phyloP scores from a whole-genome alignment of 441 rosid genomes.

The Adansonia gregorii region DNA sequence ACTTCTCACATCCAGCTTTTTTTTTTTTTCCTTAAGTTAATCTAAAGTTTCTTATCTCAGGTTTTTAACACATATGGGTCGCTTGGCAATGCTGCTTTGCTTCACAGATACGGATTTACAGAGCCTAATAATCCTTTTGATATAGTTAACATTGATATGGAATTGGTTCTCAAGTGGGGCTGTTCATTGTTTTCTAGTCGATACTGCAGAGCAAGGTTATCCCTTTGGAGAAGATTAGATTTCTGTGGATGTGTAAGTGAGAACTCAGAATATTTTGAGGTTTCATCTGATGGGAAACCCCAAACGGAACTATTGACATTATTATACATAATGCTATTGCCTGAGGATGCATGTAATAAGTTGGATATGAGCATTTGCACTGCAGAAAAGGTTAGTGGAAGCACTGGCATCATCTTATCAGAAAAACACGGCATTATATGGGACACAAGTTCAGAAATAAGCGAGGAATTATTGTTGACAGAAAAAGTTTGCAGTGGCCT shows the following conservation, averaged over 20 bases:
- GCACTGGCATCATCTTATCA: slow-evolving; percentile 36
- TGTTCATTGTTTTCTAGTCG: slow-evolving; percentile 61
- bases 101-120: slow-evolving; percentile 91
- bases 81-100: slow-evolving; percentile 89
- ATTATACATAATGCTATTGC: slow-evolving; percentile 57
- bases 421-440: slow-evolving; percentile 37
- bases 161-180: slow-evolving; percentile 71
- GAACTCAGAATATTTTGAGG: slow-evolving; percentile 77
- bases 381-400: slow-evolving; percentile 31
- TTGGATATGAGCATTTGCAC: slow-evolving; percentile 58
- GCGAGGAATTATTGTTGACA: slow-evolving; percentile 54
- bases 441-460: slow-evolving; percentile 44
- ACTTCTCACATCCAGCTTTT: background rate
- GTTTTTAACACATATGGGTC: slow-evolving; percentile 88
- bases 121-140: slow-evolving; percentile 69
- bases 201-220: slow-evolving; percentile 62
- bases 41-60: slow-evolving; percentile 35
- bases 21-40: background rate
- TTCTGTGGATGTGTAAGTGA: slow-evolving; percentile 68
- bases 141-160: slow-evolving; percentile 87
- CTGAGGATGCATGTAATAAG: slow-evolving; percentile 49
- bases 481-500: slow-evolving; percentile 66
- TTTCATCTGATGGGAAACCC: slow-evolving; percentile 71
- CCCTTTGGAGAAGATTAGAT: slow-evolving; percentile 71
- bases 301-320: slow-evolving; percentile 70